Base-by-base conservation (phyloP, 139 green algal genomes). In the Volvox africanus region DNA sequence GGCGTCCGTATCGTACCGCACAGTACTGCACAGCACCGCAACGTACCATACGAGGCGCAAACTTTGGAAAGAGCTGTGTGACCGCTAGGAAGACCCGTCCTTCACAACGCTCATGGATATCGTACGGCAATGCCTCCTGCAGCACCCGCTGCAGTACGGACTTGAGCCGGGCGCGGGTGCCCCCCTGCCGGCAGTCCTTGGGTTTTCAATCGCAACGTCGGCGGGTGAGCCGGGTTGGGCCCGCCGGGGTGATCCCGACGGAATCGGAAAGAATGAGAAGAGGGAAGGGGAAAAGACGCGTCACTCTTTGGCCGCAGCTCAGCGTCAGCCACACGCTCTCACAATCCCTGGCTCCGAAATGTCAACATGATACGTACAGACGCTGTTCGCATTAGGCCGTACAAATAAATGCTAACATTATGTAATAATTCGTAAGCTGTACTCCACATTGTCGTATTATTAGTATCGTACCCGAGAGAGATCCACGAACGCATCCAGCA, bases 151-250 rank as follows among this genome's bases (percentile, higher is more conserved):
- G 21, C n/a, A 96, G 67, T 28, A 93, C 82, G n/a, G 24, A 61
- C 32, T 75, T 88, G 61, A 92, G 94, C 88, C 90, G 93, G 89
- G 50, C 94, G 87, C 92, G 88, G 6, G 92, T 94, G 61, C 92
- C 92, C 61, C 86, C 69, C 2, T 28, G 12, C 0, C 92, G 75
- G 92, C 92, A 94, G 75, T 94, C 89, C 32, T 90, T 17, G 0
- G n/a, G 80, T 14, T 55, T 55, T 55, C 44, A 55, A 55, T 55
- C 5, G 5, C 5, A 14, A 9, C 9, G 44, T 55, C 44, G 44
- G 44, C 9, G 44, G 44, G 44, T 55, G 44, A 55, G 44, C 5
- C 44, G 44, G 44, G 44, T 14, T 9, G 44, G 9, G 9, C 9
- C 44, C n/a, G n/a, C n/a, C n/a, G n/a, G n/a, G 44, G 5, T 55